Evolutionary conservation across 2,329 filamentous ascomycete species (phyloP).

Genomic region (Aaosphaeria arxii): DNA sequence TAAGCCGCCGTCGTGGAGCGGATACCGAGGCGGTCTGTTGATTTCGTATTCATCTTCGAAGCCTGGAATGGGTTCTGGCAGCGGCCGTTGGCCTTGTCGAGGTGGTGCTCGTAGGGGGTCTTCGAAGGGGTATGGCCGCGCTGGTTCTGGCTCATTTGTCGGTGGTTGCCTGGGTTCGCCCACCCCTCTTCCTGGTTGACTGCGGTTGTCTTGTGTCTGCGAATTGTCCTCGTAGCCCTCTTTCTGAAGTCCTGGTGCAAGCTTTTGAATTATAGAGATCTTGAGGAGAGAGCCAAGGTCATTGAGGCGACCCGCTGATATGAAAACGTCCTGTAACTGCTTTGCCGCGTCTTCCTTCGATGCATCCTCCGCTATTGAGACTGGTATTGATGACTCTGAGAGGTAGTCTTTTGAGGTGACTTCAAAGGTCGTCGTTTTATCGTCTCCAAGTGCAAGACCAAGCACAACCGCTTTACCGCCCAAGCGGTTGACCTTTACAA

Average conservation of each 20-base stretch:
- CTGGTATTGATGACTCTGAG: slow-evolving; percentile 57
- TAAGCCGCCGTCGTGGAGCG: slow-evolving; percentile 47
- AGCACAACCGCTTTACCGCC: slow-evolving; percentile 82
- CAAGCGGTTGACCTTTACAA: slow-evolving; percentile 78
- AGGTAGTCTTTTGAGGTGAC: slow-evolving; percentile 72
- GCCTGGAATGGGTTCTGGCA: slow-evolving; percentile 79
- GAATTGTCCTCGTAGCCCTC: slow-evolving; percentile 68
- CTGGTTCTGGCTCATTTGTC: slow-evolving; percentile 55
- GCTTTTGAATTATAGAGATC: slow-evolving; percentile 75
- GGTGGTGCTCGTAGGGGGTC: slow-evolving; percentile 64
- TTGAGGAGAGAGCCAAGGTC: slow-evolving; percentile 72
- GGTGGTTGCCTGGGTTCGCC: slow-evolving; percentile 37
- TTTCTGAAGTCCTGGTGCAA: slow-evolving; percentile 73
- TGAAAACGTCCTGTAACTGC: slow-evolving; percentile 61
- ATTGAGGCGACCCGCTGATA: slow-evolving; percentile 65
- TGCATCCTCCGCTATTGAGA: slow-evolving; percentile 48
- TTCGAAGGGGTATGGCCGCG: slow-evolving; percentile 65
- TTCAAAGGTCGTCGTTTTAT: slow-evolving; percentile 77
- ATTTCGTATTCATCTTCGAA: slow-evolving; percentile 95
- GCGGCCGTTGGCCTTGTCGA: slow-evolving; percentile 52
- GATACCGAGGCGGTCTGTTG: slow-evolving; percentile 61
- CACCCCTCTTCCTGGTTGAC: slow-evolving; percentile 16
- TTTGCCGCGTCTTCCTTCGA: slow-evolving; percentile 44
- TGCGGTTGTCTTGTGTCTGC: slow-evolving; percentile 31
- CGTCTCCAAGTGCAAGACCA: slow-evolving; percentile 74